Conservation (phyloP, 805 yeast genomes). For the Wickerhamomyces queroliae region DNA sequence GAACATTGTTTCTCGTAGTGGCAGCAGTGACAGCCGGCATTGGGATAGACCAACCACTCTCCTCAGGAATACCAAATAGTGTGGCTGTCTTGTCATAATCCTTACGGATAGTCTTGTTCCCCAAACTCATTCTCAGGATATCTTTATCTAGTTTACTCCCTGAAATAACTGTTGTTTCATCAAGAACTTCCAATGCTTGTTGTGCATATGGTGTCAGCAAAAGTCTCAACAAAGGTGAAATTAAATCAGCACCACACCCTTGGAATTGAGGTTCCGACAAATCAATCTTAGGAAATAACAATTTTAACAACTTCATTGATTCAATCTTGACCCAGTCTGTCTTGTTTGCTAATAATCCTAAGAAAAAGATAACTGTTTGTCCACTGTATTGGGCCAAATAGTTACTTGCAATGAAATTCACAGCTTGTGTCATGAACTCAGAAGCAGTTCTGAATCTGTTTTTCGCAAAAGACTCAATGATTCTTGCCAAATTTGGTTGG, state of each 20-base stretch:
- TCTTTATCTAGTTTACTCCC: constrained; percentile 90
- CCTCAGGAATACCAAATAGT: constrained; percentile 90
- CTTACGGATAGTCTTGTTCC: constrained; percentile 69
- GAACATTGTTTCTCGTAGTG: constrained; percentile 85
- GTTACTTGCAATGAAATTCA: constrained; percentile 56
- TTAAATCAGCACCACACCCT: constrained; percentile 92
- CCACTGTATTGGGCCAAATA: constrained; percentile 76
- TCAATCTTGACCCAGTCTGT: constrained; percentile 76
- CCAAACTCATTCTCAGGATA: constrained; percentile 85
- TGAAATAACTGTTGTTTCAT: constrained; percentile 77
- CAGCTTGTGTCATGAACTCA: constrained; percentile 80
- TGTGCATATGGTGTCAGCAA: constrained; percentile 81
- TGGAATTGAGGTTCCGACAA: constrained; percentile 70
- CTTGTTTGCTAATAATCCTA: constrained; percentile 77
- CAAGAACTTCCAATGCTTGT: constrained; percentile 84
- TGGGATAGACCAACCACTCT: constrained; percentile 95
- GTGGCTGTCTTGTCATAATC: constrained; percentile 86
- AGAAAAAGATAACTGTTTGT: constrained; percentile 63
- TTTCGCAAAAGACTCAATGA: constrained; percentile 71
- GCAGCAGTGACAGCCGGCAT: constrained; percentile 92
- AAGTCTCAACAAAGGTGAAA: constrained; percentile 81
- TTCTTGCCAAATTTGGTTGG: constrained; percentile 57
- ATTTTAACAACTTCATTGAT: constrained; percentile 68
- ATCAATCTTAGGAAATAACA: constrained; percentile 72
- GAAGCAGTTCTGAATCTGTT: constrained; percentile 82